phyloP scores from a whole-genome alignment of 1,284 basidiomycete species.

The Trametes hirsuta region DNA sequence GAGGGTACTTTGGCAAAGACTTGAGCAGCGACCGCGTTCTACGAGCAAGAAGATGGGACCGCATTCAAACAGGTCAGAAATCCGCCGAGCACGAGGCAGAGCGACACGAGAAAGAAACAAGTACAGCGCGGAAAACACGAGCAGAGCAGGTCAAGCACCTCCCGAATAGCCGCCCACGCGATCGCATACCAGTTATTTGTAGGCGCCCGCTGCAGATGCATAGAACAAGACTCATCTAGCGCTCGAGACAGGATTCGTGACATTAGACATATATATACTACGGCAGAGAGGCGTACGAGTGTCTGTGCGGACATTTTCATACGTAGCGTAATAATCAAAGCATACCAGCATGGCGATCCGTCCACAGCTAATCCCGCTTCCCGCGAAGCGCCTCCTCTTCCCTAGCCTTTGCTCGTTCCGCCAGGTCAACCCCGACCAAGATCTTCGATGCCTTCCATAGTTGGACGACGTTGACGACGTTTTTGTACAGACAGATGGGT shows the following conservation, averaged over 20 bases:
- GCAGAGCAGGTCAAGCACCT: too few species aligned
- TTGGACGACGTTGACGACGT: slow-evolving; percentile 95
- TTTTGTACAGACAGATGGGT: slow-evolving; percentile 84
- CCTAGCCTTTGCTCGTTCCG: slow-evolving; percentile 76
- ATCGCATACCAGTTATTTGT: not conserved
- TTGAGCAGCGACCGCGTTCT: slow-evolving; percentile 53
- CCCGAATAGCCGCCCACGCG: not conserved
- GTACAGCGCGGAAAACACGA: too few species aligned
- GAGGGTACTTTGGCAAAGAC: slow-evolving; percentile 37
- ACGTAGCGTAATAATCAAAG: slow-evolving; percentile 18
- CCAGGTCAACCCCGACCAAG: slow-evolving; percentile 87
- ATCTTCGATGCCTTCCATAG: slow-evolving; percentile 99
- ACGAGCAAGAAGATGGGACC: slow-evolving; percentile 54
- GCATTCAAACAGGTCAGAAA: slow-evolving; percentile 45
- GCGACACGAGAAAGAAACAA: not conserved
- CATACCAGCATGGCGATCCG: slow-evolving; percentile 1
- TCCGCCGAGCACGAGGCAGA: slow-evolving; percentile 15
- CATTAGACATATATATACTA: slow-evolving; percentile 22
- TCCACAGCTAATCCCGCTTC: slow-evolving; percentile 26
- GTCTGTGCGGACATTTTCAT: slow-evolving; percentile 16
- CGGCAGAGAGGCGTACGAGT: slow-evolving; percentile 15
- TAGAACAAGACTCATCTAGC: not conserved
- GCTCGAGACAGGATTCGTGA: not conserved
- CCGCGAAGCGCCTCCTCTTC: slow-evolving; percentile 41
- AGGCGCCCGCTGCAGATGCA: not conserved